Base-by-base conservation (phyloP, 2,329 filamentous ascomycete genomes). In the Epichloe gansuensis region DNA sequence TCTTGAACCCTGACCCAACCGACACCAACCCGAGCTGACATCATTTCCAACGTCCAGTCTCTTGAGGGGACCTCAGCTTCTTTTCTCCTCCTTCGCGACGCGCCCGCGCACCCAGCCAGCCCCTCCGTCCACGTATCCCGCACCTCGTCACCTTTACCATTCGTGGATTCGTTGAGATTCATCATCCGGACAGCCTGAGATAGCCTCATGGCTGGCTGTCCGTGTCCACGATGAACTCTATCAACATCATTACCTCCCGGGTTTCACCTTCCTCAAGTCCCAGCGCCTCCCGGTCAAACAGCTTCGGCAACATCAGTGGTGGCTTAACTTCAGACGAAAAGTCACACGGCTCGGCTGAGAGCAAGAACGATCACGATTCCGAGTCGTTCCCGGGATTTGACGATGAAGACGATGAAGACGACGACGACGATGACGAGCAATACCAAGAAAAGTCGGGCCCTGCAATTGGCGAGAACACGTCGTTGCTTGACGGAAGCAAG, bases 161-260 rank as follows among this genome's bases (percentile, higher is more conserved):
- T 43, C 41, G 25, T n/a, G 31, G 21, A 15, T 8, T 21, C 15
- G 25, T 38, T 17, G 8, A 51, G 13, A 13, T 34, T 17, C 21
- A 23, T 43, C 38, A 37, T 28, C 49, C 23, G 54, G 51, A 48
- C 50, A 53, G 54, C 46, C 51, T 21, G 25, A 11, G 34, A 21
- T 51, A 51, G 50, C 51, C 65, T 72, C 71, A 80, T 83, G 80
- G 80, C 77, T 75, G 70, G 68, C 69, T 68, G 63, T 67, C 68
- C 62, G 61, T 65, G 62, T 69, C 71, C 75, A 87, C 78, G 73
- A 96, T 96, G 91, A 96, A 96, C 83, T 95, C 91, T 64, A 77
- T 95, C 75, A 95, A 93, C 74, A 88, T 95, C 69, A 82, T 96
- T 69, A 93, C 89, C 65, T 83, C 88, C 68, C 85, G 86, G 73